A percentile compares a stretch with the other conserved stretches of the same genome.
Conservation (phyloP, 768 basidiomycete species). For the Mycena epipterygia region DNA sequence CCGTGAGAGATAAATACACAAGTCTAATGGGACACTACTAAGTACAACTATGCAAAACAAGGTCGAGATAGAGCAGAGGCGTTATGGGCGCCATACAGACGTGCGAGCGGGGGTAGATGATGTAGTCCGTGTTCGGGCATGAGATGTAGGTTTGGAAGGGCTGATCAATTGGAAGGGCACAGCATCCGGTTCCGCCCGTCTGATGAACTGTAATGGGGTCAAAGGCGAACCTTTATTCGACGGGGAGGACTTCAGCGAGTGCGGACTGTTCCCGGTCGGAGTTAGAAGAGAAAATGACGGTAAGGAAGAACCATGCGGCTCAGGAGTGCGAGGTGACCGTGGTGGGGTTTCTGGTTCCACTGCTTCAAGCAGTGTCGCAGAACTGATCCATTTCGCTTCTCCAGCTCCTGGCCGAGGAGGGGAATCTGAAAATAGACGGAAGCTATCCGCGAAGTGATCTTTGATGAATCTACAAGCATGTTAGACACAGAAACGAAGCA, state of each 20-base stretch:
- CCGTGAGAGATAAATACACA: slow-evolving; percentile 32
- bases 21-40: slow-evolving; percentile 8
- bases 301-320: slow-evolving; percentile 67
- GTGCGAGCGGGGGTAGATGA: slow-evolving; percentile 63
- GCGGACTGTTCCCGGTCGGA: slow-evolving; percentile 65
- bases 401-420: slow-evolving; percentile 64
- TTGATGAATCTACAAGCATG: slow-evolving; percentile 78
- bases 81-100: slow-evolving; percentile 76
- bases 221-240: slow-evolving; percentile 80
- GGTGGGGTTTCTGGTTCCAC: slow-evolving; percentile 56
- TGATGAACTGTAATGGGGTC: slow-evolving; percentile 87
- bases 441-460: slow-evolving; percentile 87
- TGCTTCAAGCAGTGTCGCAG: slow-evolving; percentile 75
- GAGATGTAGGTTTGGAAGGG: slow-evolving; percentile 69
- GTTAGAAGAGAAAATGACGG: slow-evolving; percentile 79
- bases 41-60: slow-evolving; percentile 29
- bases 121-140: slow-evolving; percentile 55
- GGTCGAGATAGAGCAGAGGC: slow-evolving; percentile 21
- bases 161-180: slow-evolving; percentile 25
- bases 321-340: slow-evolving; percentile 73
- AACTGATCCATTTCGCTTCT: slow-evolving; percentile 90
- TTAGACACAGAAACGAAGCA: slow-evolving; percentile 14
- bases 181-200: slow-evolving; percentile 78
- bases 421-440: slow-evolving; percentile 79
- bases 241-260: slow-evolving; percentile 63